phyloP scores from a whole-genome alignment of 2,329 filamentous ascomycete species.

The Aspergillus transmontanensis region DNA sequence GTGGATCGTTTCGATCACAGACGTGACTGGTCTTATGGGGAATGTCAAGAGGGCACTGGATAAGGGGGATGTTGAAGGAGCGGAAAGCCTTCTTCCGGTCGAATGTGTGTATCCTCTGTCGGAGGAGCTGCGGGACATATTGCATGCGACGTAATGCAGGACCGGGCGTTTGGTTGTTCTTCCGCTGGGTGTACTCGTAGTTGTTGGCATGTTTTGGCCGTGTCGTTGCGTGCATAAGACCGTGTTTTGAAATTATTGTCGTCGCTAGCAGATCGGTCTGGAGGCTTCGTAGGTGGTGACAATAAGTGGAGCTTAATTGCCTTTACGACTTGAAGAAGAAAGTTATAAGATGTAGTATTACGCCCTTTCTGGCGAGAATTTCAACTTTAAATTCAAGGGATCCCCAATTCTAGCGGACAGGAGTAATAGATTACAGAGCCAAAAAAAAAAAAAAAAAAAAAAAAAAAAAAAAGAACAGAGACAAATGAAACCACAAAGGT shows the following conservation, averaged over 20 bases:
- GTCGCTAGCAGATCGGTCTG: no score
- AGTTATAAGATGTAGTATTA: background rate
- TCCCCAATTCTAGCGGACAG: background rate
- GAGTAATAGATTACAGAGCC: background rate
- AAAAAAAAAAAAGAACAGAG: background rate
- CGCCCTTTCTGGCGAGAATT: background rate
- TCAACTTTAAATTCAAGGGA: background rate
- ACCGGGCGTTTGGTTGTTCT: background rate
- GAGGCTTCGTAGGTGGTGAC: no score
- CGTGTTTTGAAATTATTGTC: no score
- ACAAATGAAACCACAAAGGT: background rate
- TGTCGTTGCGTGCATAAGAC: no score
- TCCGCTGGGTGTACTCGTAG: background rate
- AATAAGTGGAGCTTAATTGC: no score
- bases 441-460: background rate
- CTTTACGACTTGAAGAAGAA: no score
- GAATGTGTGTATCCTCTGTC: constrained; percentile 19
- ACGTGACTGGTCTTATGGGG: constrained; percentile 59
- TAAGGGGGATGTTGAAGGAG: constrained; percentile 39
- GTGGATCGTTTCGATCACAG: constrained; percentile 58
- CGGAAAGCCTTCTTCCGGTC: constrained; percentile 11
- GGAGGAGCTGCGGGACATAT: constrained; percentile 10
- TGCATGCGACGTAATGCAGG: constrained; percentile 12
- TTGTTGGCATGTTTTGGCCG: background rate
- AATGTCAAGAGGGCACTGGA: constrained; percentile 51